A percentile compares a stretch with the other conserved stretches of the same genome.
These are phyloP conservation scores for Saccharomycopsis hybrid DNA, from an alignment of 1,139 yeast species.

Conservation along the genomic window DNA sequence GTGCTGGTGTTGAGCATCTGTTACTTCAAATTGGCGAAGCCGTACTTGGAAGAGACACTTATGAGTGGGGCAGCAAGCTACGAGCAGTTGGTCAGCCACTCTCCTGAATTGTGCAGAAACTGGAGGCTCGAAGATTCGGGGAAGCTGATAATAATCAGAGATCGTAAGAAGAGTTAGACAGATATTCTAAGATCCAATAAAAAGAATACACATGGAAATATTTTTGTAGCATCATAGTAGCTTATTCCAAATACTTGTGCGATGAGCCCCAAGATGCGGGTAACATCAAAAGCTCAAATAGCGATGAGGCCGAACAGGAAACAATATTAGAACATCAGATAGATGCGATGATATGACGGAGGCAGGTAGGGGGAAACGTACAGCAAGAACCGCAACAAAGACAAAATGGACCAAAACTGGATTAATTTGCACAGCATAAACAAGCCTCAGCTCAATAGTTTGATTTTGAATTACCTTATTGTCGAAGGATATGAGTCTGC, in stretches of 20 bases:
- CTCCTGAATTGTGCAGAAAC: not conserved
- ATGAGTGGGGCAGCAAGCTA: slow-evolving; percentile 6
- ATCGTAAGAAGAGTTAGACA: too few species aligned
- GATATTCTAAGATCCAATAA: too few species aligned
- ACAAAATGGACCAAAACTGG: not conserved
- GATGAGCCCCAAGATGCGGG: too few species aligned
- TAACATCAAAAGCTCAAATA: too few species aligned
- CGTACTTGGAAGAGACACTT: slow-evolving; percentile 11
- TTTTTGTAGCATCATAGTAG: too few species aligned
- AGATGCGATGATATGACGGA: too few species aligned
- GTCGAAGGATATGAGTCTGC: slow-evolving; percentile 55
- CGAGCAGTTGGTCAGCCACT: slow-evolving; percentile 4
- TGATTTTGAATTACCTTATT: slow-evolving; percentile 48
- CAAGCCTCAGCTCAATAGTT: slow-evolving; percentile 37
- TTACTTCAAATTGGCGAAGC: slow-evolving; percentile 8
- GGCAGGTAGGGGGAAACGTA: too few species aligned
- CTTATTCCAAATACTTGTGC: too few species aligned
- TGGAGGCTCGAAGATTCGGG: slow-evolving; percentile 10
- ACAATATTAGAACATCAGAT: too few species aligned
- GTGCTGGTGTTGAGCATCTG: slow-evolving; percentile 1
- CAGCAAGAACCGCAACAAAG: too few species aligned
- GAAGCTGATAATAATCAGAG: slow-evolving; percentile 2
- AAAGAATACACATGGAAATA: too few species aligned
- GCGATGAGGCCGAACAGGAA: too few species aligned
- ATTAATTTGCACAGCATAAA: slow-evolving; percentile 11